Evolutionary conservation across 345 rosid genomes (phyloP).

Genomic region (Passiflora organensis): DNA sequence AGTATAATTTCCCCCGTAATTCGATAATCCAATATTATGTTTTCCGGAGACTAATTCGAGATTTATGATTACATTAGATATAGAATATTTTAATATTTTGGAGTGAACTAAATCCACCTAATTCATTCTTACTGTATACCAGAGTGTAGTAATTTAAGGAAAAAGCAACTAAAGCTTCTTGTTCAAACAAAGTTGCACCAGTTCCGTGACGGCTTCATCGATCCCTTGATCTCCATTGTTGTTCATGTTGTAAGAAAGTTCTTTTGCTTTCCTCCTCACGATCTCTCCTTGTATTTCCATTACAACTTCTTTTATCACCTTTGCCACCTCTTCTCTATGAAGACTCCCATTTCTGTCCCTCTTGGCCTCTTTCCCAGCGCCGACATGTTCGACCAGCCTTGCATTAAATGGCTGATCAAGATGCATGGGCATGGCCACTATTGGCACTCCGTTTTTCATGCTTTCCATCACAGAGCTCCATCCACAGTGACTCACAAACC

Average conservation of each 20-base stretch:
- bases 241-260: constrained; percentile 12
- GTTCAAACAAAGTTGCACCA: constrained; percentile 10
- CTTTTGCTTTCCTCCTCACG: constrained; percentile 26
- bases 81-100: too few species aligned
- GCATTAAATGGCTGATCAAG: constrained; percentile 33
- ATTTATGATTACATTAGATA: too few species aligned
- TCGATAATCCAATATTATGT: too few species aligned
- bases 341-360: constrained; percentile 17
- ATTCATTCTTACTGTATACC: too few species aligned
- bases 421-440: constrained; percentile 34
- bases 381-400: constrained; percentile 36
- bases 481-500: constrained; percentile 39
- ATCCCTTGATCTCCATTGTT: constrained; percentile 25
- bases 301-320: constrained; percentile 24
- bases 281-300: constrained; percentile 16
- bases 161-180: too few species aligned
- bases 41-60: too few species aligned
- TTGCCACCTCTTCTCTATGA: constrained; percentile 22
- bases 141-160: too few species aligned
- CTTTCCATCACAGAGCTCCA: constrained; percentile 43
- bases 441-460: constrained; percentile 27
- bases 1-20: too few species aligned
- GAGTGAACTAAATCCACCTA: too few species aligned
- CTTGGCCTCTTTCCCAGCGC: constrained; percentile 31
- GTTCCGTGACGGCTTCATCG: constrained; percentile 14